Evolutionary conservation across 345 rosid genomes (phyloP).

Genomic region (Eucalyptus polybractea): DNA sequence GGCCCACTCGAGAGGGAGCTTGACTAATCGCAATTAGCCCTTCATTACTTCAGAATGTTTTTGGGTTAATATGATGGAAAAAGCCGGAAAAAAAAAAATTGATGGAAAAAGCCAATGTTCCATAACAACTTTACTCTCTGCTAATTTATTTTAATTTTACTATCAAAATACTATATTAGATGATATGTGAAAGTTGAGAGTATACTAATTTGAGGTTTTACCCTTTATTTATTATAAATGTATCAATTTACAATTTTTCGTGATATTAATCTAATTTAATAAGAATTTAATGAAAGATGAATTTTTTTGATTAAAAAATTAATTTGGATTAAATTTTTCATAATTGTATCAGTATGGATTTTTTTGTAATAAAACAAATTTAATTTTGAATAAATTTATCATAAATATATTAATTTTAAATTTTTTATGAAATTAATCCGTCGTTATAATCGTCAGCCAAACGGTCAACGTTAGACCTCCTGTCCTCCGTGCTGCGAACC

Average conservation of each 20-base stretch:
- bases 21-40: background rate
- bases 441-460: background rate
- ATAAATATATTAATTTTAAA: too few relatives aligned
- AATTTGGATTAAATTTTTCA: fast-evolving
- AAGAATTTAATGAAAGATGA: fast-evolving
- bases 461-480: background rate
- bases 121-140: fast-evolving
- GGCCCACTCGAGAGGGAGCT: background rate
- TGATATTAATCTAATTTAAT: too few relatives aligned
- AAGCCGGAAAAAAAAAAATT: background rate
- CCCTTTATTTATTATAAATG: fast-evolving
- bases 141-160: too few relatives aligned
- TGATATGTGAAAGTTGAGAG: fast-evolving
- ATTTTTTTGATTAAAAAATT: too few relatives aligned
- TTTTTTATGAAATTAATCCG: fast-evolving
- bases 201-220: too few relatives aligned
- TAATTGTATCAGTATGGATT: too few relatives aligned
- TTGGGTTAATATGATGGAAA: background rate
- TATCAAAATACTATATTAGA: too few relatives aligned
- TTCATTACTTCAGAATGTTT: background rate
- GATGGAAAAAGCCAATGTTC: background rate
- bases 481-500: background rate
- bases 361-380: too few relatives aligned
- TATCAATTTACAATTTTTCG: too few relatives aligned
- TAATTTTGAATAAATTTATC: too few relatives aligned